phyloP scores from a whole-genome alignment of 2,329 filamentous ascomycete genomes.

The Neophaeococcomyces mojaviensis region DNA sequence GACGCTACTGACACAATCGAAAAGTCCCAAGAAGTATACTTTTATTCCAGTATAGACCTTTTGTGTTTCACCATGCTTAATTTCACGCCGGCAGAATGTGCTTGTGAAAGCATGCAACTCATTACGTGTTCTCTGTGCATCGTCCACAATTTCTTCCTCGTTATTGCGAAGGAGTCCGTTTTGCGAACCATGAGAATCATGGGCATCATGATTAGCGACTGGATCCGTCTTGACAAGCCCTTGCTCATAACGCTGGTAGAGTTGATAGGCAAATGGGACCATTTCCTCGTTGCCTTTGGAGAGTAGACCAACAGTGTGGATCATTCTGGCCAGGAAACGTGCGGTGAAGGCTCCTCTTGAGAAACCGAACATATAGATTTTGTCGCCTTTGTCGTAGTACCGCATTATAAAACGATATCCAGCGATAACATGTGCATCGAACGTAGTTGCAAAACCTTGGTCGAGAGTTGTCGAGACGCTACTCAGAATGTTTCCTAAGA shows the following conservation, averaged over 20 bases:
- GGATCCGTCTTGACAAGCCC: not conserved
- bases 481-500: slow-evolving; percentile 27
- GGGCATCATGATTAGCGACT: not conserved
- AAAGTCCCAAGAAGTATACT: slow-evolving; percentile 50
- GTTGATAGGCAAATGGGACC: slow-evolving; percentile 38
- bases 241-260: slow-evolving; percentile 29
- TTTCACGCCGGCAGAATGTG: slow-evolving; percentile 32
- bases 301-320: slow-evolving; percentile 42
- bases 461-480: slow-evolving; percentile 51
- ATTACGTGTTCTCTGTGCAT: slow-evolving; percentile 32
- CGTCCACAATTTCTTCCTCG: no score
- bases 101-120: slow-evolving; percentile 38
- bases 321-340: slow-evolving; percentile 47
- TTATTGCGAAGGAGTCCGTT: no score
- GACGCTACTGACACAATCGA: slow-evolving; percentile 49
- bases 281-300: slow-evolving; percentile 34
- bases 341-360: slow-evolving; percentile 48
- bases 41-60: slow-evolving; percentile 24
- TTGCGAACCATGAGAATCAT: no score
- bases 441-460: slow-evolving; percentile 69
- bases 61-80: no score
- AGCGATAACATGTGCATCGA: slow-evolving; percentile 56
- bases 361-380: slow-evolving; percentile 51
- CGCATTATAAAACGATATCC: slow-evolving; percentile 51
- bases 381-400: slow-evolving; percentile 44